These are phyloP conservation scores for Termitomyces sp. DNA, from an alignment of 768 basidiomycete genomes.

Conservation along the genomic window DNA sequence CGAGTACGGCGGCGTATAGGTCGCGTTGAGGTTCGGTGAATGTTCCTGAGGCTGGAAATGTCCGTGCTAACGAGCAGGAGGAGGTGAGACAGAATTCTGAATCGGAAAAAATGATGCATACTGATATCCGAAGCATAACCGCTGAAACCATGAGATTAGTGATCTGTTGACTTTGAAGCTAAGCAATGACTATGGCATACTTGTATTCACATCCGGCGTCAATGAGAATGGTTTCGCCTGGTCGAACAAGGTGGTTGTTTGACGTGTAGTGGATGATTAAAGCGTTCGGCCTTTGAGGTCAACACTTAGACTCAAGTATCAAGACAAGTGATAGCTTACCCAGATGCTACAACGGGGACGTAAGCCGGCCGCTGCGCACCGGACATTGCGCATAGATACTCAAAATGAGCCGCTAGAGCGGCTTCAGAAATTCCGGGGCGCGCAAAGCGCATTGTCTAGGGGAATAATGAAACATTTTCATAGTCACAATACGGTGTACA, in stretches of 20 bases:
- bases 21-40: constrained; percentile 81
- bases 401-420: constrained; percentile 71
- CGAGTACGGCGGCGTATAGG: constrained; percentile 77
- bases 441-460: constrained; percentile 82
- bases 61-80: constrained; percentile 53
- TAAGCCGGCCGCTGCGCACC: constrained; percentile 92
- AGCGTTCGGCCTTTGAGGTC: constrained; percentile 64
- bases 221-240: constrained; percentile 76
- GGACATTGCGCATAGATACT: constrained; percentile 75
- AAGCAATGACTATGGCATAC: constrained; percentile 37
- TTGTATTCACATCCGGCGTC: constrained; percentile 94
- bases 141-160: constrained; percentile 33
- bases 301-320: neutral
- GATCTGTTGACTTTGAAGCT: neutral
- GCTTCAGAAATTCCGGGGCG: constrained; percentile 39
- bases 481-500: constrained; percentile 4
- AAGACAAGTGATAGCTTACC: constrained; percentile 42
- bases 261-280: constrained; percentile 93
- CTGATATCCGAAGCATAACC: constrained; percentile 96
- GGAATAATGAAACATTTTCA: neutral
- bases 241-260: constrained; percentile 74
- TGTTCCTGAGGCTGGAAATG: constrained; percentile 80
- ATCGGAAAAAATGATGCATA: constrained; percentile 27
- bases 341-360: constrained; percentile 95
- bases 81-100: constrained; percentile 2